Evolutionary conservation across 805 yeast genomes (phyloP), one percentile per base, ranked within the genome.

Genomic region (Helenozyma baotianmanensis): DNA sequence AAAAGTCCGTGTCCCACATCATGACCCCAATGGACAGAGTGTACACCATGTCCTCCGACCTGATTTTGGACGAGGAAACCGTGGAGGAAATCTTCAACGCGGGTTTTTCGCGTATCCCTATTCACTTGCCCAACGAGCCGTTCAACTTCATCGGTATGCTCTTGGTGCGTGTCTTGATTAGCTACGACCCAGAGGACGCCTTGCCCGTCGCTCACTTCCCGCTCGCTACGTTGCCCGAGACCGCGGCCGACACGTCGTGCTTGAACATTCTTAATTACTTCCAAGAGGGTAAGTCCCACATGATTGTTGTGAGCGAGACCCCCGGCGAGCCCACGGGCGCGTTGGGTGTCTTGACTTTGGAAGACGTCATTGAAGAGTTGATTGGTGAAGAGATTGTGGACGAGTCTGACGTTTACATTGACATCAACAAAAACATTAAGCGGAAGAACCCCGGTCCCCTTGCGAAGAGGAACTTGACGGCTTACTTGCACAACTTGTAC

Each of bases 371-470:
- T 53, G 98, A 90, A 59, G 98, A 90, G 61, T 71, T 90, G 43
- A 90, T 90, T 57, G 98, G 98, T 31, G 97, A 90, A 60, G 98
- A 90, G 57, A 90, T 90, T 51, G 90, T 90, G 25, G 98, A 90
- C 54, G 98, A 90, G 62, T 78, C 88, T 15, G 98, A 90, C 55
- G 97, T 92, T 13, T 88, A 83, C 52, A 75, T 89, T 37, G 97
- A 90, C 60, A 83, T 89, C 42, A 86, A 86, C 58, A 83, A 84
- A 43, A 86, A 86, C 39, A 87, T 89, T 52, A 84, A 85, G 60
- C 68, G 90, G 53, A 68, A 70, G 24, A 75, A 74, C 38, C 90
- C 90, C 1, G 89, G 89, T 9, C 90, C 90, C 1, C 64, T 82
- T 37, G 68, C 82, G 10, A 81, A 78, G 51, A 63, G 84, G 48